A percentile compares a stretch with the other conserved stretches of the same genome.
Evolutionary conservation across 2,329 filamentous ascomycete species (phyloP).

Genomic region (Verticillium longisporum): DNA sequence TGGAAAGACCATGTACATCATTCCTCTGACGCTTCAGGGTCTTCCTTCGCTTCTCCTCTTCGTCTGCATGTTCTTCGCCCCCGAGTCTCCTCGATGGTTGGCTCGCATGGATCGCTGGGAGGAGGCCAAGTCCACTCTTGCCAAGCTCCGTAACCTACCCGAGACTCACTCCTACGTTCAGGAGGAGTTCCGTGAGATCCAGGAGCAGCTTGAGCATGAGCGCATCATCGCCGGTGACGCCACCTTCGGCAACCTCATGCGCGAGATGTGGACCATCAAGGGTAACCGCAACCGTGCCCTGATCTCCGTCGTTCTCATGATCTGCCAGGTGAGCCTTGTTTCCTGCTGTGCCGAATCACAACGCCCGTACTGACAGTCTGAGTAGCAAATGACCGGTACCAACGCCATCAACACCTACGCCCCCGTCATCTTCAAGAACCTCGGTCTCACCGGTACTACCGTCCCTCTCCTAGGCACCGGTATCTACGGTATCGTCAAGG

Average conservation of each 20-base stretch:
- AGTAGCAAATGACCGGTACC: slow-evolving; percentile 50
- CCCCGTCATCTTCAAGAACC: slow-evolving; percentile 23
- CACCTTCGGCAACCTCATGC: slow-evolving; percentile 44
- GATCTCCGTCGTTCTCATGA: slow-evolving; percentile 47
- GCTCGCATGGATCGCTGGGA: slow-evolving; percentile 61
- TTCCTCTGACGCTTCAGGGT: slow-evolving; percentile 57
- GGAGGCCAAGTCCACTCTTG: slow-evolving; percentile 47
- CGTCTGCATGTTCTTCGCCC: slow-evolving; percentile 53
- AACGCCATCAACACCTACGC: slow-evolving; percentile 30
- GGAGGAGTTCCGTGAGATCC: slow-evolving; percentile 49
- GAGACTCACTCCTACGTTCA: slow-evolving; percentile 46
- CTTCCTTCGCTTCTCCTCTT: slow-evolving; percentile 55
- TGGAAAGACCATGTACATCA: slow-evolving; percentile 12
- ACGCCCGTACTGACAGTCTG: not conserved
- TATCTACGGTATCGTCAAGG: slow-evolving; percentile 58
- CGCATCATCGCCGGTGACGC: slow-evolving; percentile 39
- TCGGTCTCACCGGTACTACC: slow-evolving; percentile 34
- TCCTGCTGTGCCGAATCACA: not conserved
- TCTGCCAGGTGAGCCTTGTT: slow-evolving; percentile 41
- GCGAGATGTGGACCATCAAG: slow-evolving; percentile 52
- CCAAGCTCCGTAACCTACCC: slow-evolving; percentile 47
- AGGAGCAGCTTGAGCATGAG: slow-evolving; percentile 49
- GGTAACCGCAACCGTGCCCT: slow-evolving; percentile 51
- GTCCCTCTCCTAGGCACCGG: slow-evolving; percentile 54
- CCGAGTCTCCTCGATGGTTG: slow-evolving; percentile 59